Percentiles rank a stretch among this genome's conserved stretches.
Conservation (phyloP, 768 basidiomycete genomes). For the Boletellus ananas region DNA sequence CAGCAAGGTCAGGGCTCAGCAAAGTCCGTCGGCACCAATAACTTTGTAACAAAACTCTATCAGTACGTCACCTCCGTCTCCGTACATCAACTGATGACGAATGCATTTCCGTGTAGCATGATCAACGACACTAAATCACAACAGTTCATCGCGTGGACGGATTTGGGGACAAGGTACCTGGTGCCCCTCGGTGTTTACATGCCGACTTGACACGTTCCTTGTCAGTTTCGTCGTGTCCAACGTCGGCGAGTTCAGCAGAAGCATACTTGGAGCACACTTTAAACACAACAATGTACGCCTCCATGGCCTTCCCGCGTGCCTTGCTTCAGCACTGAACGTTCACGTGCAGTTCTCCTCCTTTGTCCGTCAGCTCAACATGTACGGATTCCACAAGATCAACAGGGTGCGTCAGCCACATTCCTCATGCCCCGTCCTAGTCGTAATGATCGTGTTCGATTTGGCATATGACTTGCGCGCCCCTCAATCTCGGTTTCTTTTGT, state of each 20-base stretch:
- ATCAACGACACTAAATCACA: constrained; percentile 79
- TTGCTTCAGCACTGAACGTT: constrained; percentile 6
- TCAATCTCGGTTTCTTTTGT: background rate
- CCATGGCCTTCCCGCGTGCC: constrained; percentile 20
- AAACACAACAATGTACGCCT: constrained; percentile 80
- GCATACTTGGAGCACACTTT: constrained; percentile 81
- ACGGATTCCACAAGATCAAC: constrained; percentile 93
- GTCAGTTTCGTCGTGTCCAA: constrained; percentile 77
- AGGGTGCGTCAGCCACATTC: constrained; percentile 46
- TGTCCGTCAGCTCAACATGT: constrained; percentile 94
- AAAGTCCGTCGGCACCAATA: constrained; percentile 68
- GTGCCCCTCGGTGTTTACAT: background rate
- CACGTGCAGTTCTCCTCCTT: constrained; percentile 80
- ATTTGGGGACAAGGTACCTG: constrained; percentile 61
- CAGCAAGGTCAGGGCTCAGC: constrained; percentile 50
- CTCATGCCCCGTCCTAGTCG: background rate
- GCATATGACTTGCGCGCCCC: background rate
- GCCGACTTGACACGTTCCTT: background rate
- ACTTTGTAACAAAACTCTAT: constrained; percentile 87
- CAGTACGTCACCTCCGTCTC: constrained; percentile 49
- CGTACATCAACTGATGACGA: background rate
- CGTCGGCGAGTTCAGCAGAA: constrained; percentile 81
- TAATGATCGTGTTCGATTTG: constrained; percentile 11
- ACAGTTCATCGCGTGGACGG: constrained; percentile 80
- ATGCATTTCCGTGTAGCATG: constrained; percentile 50